Base-by-base conservation (phyloP, 2,329 filamentous ascomycete genomes). In the Clathrospora elynae region DNA sequence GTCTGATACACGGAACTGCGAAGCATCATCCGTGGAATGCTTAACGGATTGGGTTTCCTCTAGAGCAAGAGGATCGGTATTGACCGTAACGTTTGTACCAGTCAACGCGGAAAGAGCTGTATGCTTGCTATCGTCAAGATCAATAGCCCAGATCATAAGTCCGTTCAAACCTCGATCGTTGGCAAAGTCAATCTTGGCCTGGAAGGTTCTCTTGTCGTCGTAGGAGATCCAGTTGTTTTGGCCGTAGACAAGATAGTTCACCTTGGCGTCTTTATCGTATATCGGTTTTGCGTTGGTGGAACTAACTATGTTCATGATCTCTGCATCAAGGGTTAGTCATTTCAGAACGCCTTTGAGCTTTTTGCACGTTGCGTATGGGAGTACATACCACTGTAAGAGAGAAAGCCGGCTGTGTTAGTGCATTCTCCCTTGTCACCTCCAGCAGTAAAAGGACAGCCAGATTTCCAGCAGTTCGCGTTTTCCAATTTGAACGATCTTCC, bases 401-500 rank as follows among this genome's bases (percentile, higher is more conserved):
- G 28, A n/a, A 49, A 29, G 5, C 46, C 46, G 11, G 35, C 13
- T 3, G 29, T 35, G 5, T 28, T 32, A 1, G 35, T 41, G 19
- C 46, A 49, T 7, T n/a, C 31, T 9, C 38, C 38, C 3, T 16
- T 23, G 3, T 41, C 28, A 5, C 35, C 48, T 9, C 39, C 44
- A n/a, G 32, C 43, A 8, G 10, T 28, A 22, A 51, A 51, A 2
- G 22, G 26, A 20, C 48, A 51, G 6, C 33, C 36, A 3, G 52
- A 37, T 2, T 25, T 26, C 9, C 13, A 33, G 14, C 55, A 61
- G 2, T 9, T 9, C 4, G 43, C 14, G 37, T 64, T 46, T 1
- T 33, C 29, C 9, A 70, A 24, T 1, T 50, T 57, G 37, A 67
- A 71, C 3, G 35, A 39, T 3, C 66, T 53, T 1, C 73, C 71